A percentile compares a stretch with the other conserved stretches of the same genome.
These are phyloP conservation scores for Botryotinia narcissicola DNA, from an alignment of 2,329 filamentous ascomycete species.

Conservation along the genomic window DNA sequence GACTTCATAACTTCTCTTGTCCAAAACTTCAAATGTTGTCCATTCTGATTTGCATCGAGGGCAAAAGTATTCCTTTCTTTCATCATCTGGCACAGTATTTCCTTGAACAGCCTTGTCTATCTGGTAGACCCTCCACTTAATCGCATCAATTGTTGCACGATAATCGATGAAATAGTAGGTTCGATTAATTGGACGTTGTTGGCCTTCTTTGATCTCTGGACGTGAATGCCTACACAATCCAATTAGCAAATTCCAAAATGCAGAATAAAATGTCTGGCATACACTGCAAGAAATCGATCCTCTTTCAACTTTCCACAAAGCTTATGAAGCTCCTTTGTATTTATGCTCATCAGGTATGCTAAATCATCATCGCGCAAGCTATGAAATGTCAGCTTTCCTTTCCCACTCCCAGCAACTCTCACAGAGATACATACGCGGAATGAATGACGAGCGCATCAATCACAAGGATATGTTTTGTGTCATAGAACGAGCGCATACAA, in stretches of 20 bases:
- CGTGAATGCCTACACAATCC: constrained; percentile 59
- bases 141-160: constrained; percentile 88
- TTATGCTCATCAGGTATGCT: constrained; percentile 81
- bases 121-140: constrained; percentile 89
- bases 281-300: constrained; percentile 81
- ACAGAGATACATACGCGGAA: constrained; percentile 54
- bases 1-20: constrained; percentile 62
- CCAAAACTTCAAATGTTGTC: constrained; percentile 85
- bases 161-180: constrained; percentile 99
- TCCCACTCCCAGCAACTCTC: constrained; percentile 18
- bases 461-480: constrained; percentile 78
- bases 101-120: constrained; percentile 87
- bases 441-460: constrained; percentile 77
- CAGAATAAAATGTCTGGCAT: constrained; percentile 39
- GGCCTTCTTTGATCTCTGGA: constrained; percentile 75
- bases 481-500: constrained; percentile 81
- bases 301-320: constrained; percentile 81
- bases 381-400: constrained; percentile 35
- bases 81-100: constrained; percentile 72
- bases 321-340: constrained; percentile 88
- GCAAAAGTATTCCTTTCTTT: constrained; percentile 92
- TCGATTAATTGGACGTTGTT: constrained; percentile 75
- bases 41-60: constrained; percentile 78
- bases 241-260: constrained; percentile 19
- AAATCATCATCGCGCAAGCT: constrained; percentile 84